Conservation (phyloP, 1,139 yeast genomes). For the Debaryomyces robertsiae region DNA sequence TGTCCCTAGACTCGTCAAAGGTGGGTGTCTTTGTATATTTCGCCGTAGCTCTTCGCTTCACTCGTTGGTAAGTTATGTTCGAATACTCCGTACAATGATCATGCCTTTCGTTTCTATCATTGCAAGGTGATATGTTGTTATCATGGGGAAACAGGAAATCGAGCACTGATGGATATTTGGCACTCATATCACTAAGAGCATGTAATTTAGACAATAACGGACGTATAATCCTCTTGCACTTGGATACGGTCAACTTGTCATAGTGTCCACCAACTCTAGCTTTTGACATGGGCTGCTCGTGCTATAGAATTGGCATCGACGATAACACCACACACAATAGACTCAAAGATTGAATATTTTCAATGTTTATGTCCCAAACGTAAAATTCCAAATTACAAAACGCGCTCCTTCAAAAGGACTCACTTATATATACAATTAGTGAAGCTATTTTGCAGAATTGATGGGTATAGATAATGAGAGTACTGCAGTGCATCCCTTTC, state of each 20-base stretch:
- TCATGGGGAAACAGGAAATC: conserved; percentile 15
- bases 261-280: conserved; percentile 1
- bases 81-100: too few relatives aligned
- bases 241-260: conserved; percentile 15
- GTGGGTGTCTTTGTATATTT: not conserved
- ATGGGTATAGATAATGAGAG: too few relatives aligned
- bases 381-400: conserved; percentile 2
- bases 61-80: too few relatives aligned
- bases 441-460: too few relatives aligned
- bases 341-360: not conserved
- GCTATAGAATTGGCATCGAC: conserved; percentile 1
- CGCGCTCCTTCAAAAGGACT: too few relatives aligned
- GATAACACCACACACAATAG: not conserved
- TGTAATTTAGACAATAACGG: conserved; percentile 43
- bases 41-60: not conserved
- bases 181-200: conserved; percentile 30
- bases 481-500: too few relatives aligned
- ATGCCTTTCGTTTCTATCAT: too few relatives aligned
- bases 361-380: conserved; percentile 7
- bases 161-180: conserved; percentile 27
- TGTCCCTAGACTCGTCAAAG: not conserved
- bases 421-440: too few relatives aligned
- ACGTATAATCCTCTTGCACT: conserved; percentile 39
- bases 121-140: too few relatives aligned
- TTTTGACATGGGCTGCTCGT: conserved; percentile 7